These are phyloP conservation scores for Talaromyces borbonicus DNA, from an alignment of 495 filamentous ascomycete species.

Conservation along the genomic window DNA sequence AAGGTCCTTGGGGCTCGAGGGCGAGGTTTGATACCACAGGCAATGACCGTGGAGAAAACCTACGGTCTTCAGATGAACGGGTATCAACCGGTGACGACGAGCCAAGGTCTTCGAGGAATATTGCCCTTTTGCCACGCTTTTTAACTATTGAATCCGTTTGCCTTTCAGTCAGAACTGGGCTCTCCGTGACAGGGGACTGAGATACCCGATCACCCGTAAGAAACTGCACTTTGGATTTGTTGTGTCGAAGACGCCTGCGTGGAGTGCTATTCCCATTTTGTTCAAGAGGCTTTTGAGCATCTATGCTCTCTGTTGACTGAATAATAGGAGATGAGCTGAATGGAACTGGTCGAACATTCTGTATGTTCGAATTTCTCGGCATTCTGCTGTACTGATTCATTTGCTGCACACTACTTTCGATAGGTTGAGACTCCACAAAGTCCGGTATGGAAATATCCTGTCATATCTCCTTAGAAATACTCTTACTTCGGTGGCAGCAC, in stretches of 20 bases:
- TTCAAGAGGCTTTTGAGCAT: not conserved
- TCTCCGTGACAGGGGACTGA: conserved; percentile 32
- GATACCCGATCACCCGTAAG: conserved; percentile 53
- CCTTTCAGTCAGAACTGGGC: conserved; percentile 61
- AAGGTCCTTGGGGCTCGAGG: conserved; percentile 20
- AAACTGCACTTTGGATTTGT: conserved; percentile 73
- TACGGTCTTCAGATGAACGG: conserved; percentile 21
- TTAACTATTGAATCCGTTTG: conserved; percentile 59
- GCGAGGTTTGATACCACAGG: conserved; percentile 17
- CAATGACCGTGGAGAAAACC: conserved; percentile 29
- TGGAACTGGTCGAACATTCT: conserved; percentile 10
- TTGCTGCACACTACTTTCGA: not conserved
- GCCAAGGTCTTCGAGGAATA: conserved; percentile 59
- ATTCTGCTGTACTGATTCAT: conserved; percentile 3
- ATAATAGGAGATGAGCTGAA: conserved; percentile 9
- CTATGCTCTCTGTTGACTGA: not conserved
- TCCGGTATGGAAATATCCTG: conserved; percentile 3
- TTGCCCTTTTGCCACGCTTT: conserved; percentile 51
- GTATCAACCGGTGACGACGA: conserved; percentile 42
- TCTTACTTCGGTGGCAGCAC: not conserved
- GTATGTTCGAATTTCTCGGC: conserved; percentile 3
- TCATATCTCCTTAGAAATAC: not conserved
- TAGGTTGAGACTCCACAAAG: conserved; percentile 47
- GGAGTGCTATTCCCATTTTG: conserved; percentile 12
- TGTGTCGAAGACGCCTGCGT: conserved; percentile 46